Conservation (phyloP, 192 early-diverging fungal genomes). For the Coemansia sp. region DNA sequence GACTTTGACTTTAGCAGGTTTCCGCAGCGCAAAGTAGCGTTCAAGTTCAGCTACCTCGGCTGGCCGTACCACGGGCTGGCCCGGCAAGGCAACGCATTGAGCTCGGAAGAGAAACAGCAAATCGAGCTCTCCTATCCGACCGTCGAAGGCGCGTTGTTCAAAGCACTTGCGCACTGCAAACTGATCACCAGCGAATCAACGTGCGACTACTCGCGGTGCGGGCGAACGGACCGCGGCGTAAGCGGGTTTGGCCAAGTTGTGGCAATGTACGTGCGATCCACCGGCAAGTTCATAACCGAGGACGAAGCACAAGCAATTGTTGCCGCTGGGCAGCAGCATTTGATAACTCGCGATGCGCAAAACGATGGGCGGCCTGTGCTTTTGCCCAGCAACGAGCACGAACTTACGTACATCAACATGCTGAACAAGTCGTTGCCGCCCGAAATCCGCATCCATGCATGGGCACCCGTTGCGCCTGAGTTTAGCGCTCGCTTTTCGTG, state of each 20-base stretch:
- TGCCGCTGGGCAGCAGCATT: neutral
- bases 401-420: slow-evolving; percentile 79
- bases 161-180: slow-evolving; percentile 72
- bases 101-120: slow-evolving; percentile 34
- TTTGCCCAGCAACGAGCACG: slow-evolving; percentile 32
- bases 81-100: slow-evolving; percentile 59
- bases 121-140: slow-evolving; percentile 60
- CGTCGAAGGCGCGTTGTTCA: slow-evolving; percentile 84
- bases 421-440: slow-evolving; percentile 82
- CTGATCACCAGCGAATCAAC: slow-evolving; percentile 68
- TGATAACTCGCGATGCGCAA: slow-evolving; percentile 25
- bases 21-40: slow-evolving; percentile 73
- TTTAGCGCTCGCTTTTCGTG: slow-evolving; percentile 92
- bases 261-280: slow-evolving; percentile 73
- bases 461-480: slow-evolving; percentile 72
- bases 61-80: slow-evolving; percentile 88
- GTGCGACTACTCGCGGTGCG: slow-evolving; percentile 81
- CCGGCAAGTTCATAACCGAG: slow-evolving; percentile 41
- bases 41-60: slow-evolving; percentile 90
- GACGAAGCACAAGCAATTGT: slow-evolving; percentile 44
- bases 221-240: slow-evolving; percentile 86
- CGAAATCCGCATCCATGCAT: slow-evolving; percentile 89
- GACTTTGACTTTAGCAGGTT: slow-evolving; percentile 79
- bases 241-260: slow-evolving; percentile 88
- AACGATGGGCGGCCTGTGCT: slow-evolving; percentile 28